Evolutionary conservation across 1,284 basidiomycete genomes (phyloP), one percentile per base, ranked within the genome.

Genomic region (Wallemia ichthyophaga): DNA sequence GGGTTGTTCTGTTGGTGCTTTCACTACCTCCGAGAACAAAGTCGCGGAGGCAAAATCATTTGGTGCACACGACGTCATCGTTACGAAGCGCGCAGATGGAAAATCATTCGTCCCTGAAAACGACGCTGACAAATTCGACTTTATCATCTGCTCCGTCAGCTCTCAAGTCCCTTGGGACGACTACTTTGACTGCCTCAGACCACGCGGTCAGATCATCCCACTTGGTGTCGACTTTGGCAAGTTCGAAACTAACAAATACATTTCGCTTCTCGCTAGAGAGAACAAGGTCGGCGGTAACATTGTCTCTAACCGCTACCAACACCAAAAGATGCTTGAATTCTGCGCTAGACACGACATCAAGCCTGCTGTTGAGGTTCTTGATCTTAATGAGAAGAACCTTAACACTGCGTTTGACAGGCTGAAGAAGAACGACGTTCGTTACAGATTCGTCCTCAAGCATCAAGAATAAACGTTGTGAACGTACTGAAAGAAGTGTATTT

Each of bases 291-390:
- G 62, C 25, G 70, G 69, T 54, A 67, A 66, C n/a, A 60, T 63
- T 58, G 73, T 74, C 61, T 73, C 70, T 28, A 67, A 65, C 59
- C 72, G 72, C 58, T 61, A 62, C 23, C 65, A 67, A 59, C 69
- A 72, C 57, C 61, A 66, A 19, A 67, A 71, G 32, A 71, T 71
- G 70, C 64, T 72, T 58, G 61, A 67, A 53, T 63, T 72, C 31
- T 69, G 68, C 1, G 68, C 66, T 27, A 65, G 66, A 56, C 63
- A 71, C 61, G 60, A 66, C 28, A 64, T 71, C 63, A 61, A 67
- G 56, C 65, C 69, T 1, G 71, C 70, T 70, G 65, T 71, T 65
- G 67, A 73, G 66, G 70, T 71, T 61, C 65, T 70, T 21, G 37
- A 48, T 21, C n/a, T 48, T 5, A 48, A 5, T 48, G 37, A 48